phyloP scores from a whole-genome alignment of 1,139 yeast species.

The Candida sp. region DNA sequence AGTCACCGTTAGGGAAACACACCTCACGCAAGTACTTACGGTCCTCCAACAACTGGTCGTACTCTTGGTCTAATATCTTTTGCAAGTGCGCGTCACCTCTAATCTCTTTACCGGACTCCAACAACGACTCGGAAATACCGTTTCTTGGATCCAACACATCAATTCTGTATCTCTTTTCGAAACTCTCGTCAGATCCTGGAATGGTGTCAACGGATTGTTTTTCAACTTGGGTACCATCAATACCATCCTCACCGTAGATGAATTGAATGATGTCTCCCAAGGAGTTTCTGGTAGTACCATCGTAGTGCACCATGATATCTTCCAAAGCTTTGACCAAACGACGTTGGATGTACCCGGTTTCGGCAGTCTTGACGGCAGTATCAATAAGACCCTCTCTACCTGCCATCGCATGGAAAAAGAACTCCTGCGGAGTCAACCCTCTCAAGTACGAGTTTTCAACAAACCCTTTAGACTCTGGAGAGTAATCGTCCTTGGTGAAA shows the following conservation, averaged over 20 bases:
- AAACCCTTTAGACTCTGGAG: slow-evolving; percentile 98
- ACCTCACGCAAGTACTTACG: slow-evolving; percentile 78
- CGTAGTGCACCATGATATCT: slow-evolving; percentile 99
- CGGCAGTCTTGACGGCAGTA: slow-evolving; percentile 99
- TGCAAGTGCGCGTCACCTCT: slow-evolving; percentile 90
- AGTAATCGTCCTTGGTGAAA: slow-evolving; percentile 97
- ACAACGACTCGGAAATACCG: slow-evolving; percentile 68
- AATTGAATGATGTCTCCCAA: slow-evolving; percentile 96
- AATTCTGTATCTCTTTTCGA: slow-evolving; percentile 84
- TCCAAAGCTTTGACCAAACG: slow-evolving; percentile 98
- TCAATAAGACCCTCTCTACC: slow-evolving; percentile 99
- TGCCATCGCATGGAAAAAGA: slow-evolving; percentile 99
- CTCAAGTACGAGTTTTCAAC: slow-evolving; percentile 97
- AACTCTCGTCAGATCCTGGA: slow-evolving; percentile 87
- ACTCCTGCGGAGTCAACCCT: slow-evolving; percentile 99
- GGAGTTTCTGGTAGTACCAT: slow-evolving; percentile 98
- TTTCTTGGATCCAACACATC: slow-evolving; percentile 79
- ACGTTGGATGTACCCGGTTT: slow-evolving; percentile 99
- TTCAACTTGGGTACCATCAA: slow-evolving; percentile 98
- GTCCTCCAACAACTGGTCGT: slow-evolving; percentile 73
- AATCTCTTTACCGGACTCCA: slow-evolving; percentile 92
- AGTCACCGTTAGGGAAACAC: slow-evolving; percentile 93
- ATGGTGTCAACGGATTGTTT: slow-evolving; percentile 96
- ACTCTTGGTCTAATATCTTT: slow-evolving; percentile 82
- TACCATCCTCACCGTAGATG: slow-evolving; percentile 98